phyloP scores from a whole-genome alignment of 441 rosid species.

The Hura crepitans region DNA sequence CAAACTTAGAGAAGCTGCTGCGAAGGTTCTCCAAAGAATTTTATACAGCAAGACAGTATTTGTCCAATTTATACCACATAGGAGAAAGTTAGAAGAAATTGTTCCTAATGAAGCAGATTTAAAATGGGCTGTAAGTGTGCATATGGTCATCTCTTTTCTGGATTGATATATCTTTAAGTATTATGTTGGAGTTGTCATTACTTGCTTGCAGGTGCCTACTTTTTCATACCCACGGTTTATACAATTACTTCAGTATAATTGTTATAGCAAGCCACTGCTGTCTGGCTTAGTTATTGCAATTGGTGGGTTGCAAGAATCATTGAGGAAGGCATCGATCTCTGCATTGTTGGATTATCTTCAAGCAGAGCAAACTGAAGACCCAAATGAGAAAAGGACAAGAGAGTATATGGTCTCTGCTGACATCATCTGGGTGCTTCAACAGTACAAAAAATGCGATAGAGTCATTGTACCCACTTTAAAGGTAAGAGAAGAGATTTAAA shows the following conservation, averaged over 20 bases:
- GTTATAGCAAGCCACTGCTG: constrained; percentile 63
- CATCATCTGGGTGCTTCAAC: constrained; percentile 76
- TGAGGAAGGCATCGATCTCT: constrained; percentile 62
- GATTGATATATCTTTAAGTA: constrained; percentile 17
- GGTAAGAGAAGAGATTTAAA: constrained; percentile 36
- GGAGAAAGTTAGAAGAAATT: constrained; percentile 67
- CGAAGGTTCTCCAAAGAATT: constrained; percentile 69
- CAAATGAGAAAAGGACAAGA: constrained; percentile 39
- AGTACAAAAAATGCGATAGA: constrained; percentile 71
- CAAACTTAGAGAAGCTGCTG: constrained; percentile 86
- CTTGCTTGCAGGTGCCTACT: constrained; percentile 68
- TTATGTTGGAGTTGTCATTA: constrained; percentile 15
- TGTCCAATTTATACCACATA: constrained; percentile 62
- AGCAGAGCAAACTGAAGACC: constrained; percentile 40
- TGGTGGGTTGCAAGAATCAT: constrained; percentile 94
- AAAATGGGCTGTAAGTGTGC: constrained; percentile 71
- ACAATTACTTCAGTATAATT: constrained; percentile 51
- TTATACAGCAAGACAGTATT: constrained; percentile 48
- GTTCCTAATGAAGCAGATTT: constrained; percentile 51
- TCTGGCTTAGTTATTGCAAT: constrained; percentile 85
- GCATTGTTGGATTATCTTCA: constrained; percentile 74
- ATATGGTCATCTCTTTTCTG: constrained; percentile 11
- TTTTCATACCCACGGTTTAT: constrained; percentile 82
- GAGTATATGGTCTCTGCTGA: constrained; percentile 52
- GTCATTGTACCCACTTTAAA: constrained; percentile 80